phyloP scores from a whole-genome alignment of 805 yeast species.

The Komagataella populi region DNA sequence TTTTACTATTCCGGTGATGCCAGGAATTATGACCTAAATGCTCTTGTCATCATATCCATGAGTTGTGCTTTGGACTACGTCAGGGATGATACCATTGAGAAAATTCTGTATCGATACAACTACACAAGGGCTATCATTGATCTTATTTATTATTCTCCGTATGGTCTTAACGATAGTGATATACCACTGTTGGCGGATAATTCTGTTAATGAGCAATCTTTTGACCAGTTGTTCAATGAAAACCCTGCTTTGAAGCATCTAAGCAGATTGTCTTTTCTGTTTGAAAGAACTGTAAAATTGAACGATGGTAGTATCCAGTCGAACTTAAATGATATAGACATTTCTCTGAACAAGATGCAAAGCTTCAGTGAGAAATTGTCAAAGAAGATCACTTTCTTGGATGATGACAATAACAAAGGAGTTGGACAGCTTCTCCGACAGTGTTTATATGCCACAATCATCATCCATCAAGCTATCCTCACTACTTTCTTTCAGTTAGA shows the following conservation, averaged over 20 bases:
- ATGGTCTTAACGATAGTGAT: constrained; percentile 1
- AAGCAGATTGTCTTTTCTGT: constrained; percentile 31
- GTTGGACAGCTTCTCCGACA: constrained; percentile 17
- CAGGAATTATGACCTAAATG: background rate
- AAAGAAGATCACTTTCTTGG: constrained; percentile 6
- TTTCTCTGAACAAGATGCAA: constrained; percentile 12
- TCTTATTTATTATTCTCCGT: constrained; percentile 1
- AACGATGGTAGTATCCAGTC: constrained; percentile 5
- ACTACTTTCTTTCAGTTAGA: constrained; percentile 19
- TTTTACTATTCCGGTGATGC: constrained; percentile 1
- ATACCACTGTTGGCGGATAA: background rate
- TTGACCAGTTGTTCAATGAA: constrained; percentile 1
- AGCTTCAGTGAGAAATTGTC: constrained; percentile 14
- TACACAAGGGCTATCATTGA: background rate
- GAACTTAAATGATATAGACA: constrained; percentile 10
- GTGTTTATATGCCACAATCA: constrained; percentile 30
- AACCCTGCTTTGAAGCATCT: constrained; percentile 34
- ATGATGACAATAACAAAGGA: background rate
- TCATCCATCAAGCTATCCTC: constrained; percentile 36
- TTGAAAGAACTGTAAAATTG: constrained; percentile 7
- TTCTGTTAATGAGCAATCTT: background rate
- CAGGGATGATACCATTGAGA: background rate
- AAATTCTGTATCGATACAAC: background rate
- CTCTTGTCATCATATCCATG: background rate
- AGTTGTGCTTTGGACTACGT: background rate